These are phyloP conservation scores for Funneliformis mosseae DNA, from an alignment of 192 early-diverging fungal genomes.

Conservation along the genomic window DNA sequence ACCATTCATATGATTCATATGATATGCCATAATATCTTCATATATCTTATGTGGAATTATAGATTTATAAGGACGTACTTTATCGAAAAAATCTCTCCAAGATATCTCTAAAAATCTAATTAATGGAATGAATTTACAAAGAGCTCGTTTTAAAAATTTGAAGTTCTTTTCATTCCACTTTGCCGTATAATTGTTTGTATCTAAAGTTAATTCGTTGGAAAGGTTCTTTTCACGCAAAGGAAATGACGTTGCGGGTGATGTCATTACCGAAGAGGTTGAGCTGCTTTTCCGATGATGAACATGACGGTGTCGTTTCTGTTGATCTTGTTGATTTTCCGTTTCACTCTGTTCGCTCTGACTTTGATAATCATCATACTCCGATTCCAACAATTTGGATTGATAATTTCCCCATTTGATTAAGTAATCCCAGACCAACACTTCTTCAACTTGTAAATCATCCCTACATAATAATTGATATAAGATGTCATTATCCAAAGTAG, in stretches of 20 bases:
- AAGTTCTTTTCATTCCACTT: not conserved
- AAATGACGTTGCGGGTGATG: not conserved
- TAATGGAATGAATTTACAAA: not conserved
- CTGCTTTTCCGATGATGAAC: not conserved
- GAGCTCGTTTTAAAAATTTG: not conserved
- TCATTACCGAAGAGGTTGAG: not conserved
- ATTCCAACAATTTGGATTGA: not conserved
- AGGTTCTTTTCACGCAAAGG: too few species aligned
- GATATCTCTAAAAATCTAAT: constrained; percentile 27
- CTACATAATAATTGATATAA: not conserved
- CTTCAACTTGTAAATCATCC: constrained; percentile 24
- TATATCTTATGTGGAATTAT: not conserved
- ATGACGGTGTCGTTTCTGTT: not conserved
- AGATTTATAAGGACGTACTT: constrained; percentile 6
- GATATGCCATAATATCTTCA: not conserved
- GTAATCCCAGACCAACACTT: constrained; percentile 21
- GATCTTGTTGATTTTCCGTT: not conserved
- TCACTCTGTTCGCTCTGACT: not conserved
- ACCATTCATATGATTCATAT: not conserved
- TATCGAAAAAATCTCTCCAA: constrained; percentile 4
- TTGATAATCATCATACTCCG: not conserved
- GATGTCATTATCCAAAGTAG: constrained; percentile 23
- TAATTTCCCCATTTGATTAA: constrained; percentile 18
- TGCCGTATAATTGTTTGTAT: not conserved
- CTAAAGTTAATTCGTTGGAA: too few species aligned